Evolutionary conservation across 2,329 filamentous ascomycete genomes (phyloP), one percentile per base, ranked within the genome.

Genomic region (Verticillium isaacii): DNA sequence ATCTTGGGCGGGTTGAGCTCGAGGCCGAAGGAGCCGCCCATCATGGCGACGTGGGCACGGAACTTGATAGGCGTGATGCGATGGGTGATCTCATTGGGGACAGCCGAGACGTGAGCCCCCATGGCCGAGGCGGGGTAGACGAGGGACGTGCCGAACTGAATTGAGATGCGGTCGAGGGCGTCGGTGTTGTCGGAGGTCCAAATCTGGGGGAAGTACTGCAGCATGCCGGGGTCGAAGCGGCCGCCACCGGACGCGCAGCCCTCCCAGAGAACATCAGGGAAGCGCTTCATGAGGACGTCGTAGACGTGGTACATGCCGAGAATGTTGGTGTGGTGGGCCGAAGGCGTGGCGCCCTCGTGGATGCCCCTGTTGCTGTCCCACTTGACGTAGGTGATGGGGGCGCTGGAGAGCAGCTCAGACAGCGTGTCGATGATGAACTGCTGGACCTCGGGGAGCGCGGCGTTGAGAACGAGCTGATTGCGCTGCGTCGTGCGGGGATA

Each of bases 321-420:
- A 67, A 89, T 88, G 70, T 89, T 89, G 1, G 76, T 73, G 68
- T 89, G 85, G 66, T 82, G 75, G 7, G 78, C 80, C 1, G 79
- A 76, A 0, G 86, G 85, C 0, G 77, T 78, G 0, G 85, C 74
- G 56, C 79, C 79, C 70, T 89, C 86, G 68, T 89, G 85, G 55
- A 88, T 85, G 1, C 81, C 86, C 5, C 87, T 77, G 72, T 89
- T 89, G 71, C 88, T 87, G 65, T 89, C 87, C 87, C 86, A 89
- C 66, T 89, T 89, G 63, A 89, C 80, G 63, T 89, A 89, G 11
- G 74, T 73, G 56, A 89, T 82, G 29, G 82, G 75, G 0, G 81
- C 79, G 1, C 75, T 80, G 55, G 82, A 75, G 19, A 89, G 78
- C 7, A 89, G 77, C 3, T 76, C 73, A 2, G 84, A 79, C 3